Evolutionary conservation across 139 green algal species (phyloP), one percentile per base, ranked within the genome.

Genomic region (Volvox reticuliferus): DNA sequence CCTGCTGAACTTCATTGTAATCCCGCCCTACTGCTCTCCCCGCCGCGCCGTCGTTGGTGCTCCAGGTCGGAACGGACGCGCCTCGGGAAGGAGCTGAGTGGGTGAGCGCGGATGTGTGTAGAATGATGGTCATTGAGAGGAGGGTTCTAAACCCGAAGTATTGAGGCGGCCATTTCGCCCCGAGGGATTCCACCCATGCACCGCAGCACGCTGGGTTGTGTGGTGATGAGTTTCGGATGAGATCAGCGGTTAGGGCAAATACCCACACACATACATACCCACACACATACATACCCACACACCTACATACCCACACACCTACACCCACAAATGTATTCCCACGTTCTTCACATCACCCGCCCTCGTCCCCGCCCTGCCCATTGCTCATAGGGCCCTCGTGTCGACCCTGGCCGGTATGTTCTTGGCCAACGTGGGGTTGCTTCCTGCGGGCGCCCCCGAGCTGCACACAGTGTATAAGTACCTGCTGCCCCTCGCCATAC

Each of bases 401-500:
- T 91, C 91, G 13, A 99, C 97, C 3, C 88, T 99, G 36, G 68
- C 94, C 30, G 97, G 96, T 12, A 96, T 99, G 86, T 62, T 93
- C 5, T 77, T 98, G 3, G 94, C 90, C 79, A 99, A 99, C 90
- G 33, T 71, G 32, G 90, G 90, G 32, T 33, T 91, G 85, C 86
- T 91, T 33, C 79, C 80, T 18, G 73, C n/a, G 68, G 63, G 36
- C 62, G n/a, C 86, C 55, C 71, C 87, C 68, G 92, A 94, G 86
- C 80, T 94, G 21, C 26, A 91, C 33, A 81, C 90, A 24, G 92
- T 94, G 80, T 94, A 93, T 94, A 95, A 95, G 37, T 98, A 95
- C 90, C 87, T 99, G 30, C 95, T 99, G 73, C 98, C 97, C 0
- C 91, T 99, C 55, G 97, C 97, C 16, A 96, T 99, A 2, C 98